phyloP scores from a whole-genome alignment of 768 basidiomycete genomes.

The Rhodotorula taiwanensis region DNA sequence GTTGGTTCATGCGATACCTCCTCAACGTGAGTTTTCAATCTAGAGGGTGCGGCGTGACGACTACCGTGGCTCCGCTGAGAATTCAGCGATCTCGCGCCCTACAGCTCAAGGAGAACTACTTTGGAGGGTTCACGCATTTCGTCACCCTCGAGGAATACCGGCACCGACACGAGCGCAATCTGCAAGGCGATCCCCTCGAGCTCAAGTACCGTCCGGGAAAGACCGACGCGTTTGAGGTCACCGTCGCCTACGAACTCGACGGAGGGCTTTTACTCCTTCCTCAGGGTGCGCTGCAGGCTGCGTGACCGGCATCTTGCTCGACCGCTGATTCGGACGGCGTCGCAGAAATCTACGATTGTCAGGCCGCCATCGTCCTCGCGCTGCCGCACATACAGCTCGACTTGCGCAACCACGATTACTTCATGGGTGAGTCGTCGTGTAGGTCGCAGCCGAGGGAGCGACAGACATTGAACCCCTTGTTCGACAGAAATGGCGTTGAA shows the following conservation, averaged over 20 bases:
- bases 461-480: too few relatives aligned
- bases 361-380: constrained; percentile 50
- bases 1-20: constrained; percentile 82
- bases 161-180: constrained; percentile 56
- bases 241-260: constrained; percentile 45
- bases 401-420: constrained; percentile 74
- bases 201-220: constrained; percentile 77
- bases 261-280: constrained; percentile 38
- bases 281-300: not conserved
- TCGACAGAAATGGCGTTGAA: constrained; percentile 70
- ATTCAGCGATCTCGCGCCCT: too few relatives aligned
- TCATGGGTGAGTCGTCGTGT: constrained; percentile 60
- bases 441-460: too few relatives aligned
- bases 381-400: constrained; percentile 67
- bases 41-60: not conserved
- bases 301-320: not conserved
- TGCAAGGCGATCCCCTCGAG: constrained; percentile 72
- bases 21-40: constrained; percentile 59
- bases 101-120: constrained; percentile 66
- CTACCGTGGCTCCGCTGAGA: too few relatives aligned
- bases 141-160: constrained; percentile 79
- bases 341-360: constrained; percentile 46
- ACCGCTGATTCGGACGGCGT: constrained; percentile 50
- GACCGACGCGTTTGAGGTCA: constrained; percentile 77
- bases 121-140: constrained; percentile 89